Conservation (phyloP, 2,329 filamentous ascomycete species). For the Colletotrichum karsti region DNA sequence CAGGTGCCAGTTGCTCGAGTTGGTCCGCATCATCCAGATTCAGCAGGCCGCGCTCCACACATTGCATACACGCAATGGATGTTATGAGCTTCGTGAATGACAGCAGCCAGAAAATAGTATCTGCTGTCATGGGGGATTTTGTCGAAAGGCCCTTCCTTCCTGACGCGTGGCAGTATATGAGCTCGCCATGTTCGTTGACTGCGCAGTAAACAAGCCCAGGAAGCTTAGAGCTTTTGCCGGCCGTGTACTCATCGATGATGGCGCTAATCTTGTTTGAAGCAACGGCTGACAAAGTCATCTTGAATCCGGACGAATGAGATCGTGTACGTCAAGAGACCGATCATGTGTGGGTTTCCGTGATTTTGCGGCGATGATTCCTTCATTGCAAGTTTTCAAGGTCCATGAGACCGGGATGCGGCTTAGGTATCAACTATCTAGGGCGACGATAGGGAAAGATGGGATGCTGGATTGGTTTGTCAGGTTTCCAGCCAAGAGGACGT, state of each 20-base stretch:
- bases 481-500: too few species aligned
- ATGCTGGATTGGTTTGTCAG: too few species aligned
- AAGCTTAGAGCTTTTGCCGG: background rate
- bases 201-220: background rate
- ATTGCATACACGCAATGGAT: slow-evolving; percentile 59
- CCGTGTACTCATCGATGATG: slow-evolving; percentile 17
- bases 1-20: slow-evolving; percentile 47
- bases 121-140: slow-evolving; percentile 30
- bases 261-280: background rate
- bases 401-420: too few species aligned
- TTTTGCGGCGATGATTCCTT: too few species aligned
- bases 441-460: too few species aligned
- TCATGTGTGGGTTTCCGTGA: too few species aligned
- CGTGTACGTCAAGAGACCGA: too few species aligned
- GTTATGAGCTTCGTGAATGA: slow-evolving; percentile 55
- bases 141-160: background rate
- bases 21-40: slow-evolving; percentile 52
- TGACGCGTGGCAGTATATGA: background rate
- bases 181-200: background rate
- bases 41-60: slow-evolving; percentile 60
- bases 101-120: slow-evolving; percentile 44
- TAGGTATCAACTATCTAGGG: too few species aligned
- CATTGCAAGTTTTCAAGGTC: too few species aligned
- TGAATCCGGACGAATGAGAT: too few species aligned
- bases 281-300: background rate